Conservation (phyloP, 257 asterid genomes). For the Lavandula angustifolia region DNA sequence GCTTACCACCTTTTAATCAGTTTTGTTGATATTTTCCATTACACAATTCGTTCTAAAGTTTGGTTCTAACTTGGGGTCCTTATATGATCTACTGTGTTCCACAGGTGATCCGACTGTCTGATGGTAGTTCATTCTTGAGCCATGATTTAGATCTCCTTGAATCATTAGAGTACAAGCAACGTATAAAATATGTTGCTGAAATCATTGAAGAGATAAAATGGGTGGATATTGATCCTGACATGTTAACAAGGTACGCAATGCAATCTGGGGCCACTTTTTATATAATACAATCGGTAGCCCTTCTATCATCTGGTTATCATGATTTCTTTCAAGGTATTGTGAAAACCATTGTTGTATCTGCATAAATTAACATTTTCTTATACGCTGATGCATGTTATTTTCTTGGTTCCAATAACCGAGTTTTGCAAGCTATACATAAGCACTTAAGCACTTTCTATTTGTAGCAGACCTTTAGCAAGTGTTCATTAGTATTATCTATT, state of each 20-base stretch:
- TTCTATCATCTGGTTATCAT: constrained; percentile 5
- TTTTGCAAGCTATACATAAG: constrained; percentile 7
- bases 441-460: not conserved
- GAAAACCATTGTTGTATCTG: constrained; percentile 15
- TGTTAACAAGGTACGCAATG: constrained; percentile 69
- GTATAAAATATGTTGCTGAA: constrained; percentile 78
- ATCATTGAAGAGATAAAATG: constrained; percentile 84
- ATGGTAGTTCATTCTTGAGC: constrained; percentile 66
- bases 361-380: constrained; percentile 14
- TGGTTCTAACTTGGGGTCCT: constrained; percentile 22
- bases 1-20: not conserved
- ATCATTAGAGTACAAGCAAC: constrained; percentile 91
- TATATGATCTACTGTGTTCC: constrained; percentile 31
- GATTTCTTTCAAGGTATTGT: constrained; percentile 15
- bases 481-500: constrained; percentile 2
- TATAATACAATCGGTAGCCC: not conserved
- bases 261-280: constrained; percentile 17
- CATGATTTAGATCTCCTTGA: constrained; percentile 92
- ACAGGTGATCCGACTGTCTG: constrained; percentile 68
- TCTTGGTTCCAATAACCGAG: not conserved
- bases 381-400: constrained; percentile 21
- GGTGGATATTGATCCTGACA: constrained; percentile 84
- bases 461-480: constrained; percentile 5
- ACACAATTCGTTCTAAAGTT: constrained; percentile 23
- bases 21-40: constrained; percentile 20